phyloP scores from a whole-genome alignment of 1,139 yeast genomes.

The Spathaspora sp. region DNA sequence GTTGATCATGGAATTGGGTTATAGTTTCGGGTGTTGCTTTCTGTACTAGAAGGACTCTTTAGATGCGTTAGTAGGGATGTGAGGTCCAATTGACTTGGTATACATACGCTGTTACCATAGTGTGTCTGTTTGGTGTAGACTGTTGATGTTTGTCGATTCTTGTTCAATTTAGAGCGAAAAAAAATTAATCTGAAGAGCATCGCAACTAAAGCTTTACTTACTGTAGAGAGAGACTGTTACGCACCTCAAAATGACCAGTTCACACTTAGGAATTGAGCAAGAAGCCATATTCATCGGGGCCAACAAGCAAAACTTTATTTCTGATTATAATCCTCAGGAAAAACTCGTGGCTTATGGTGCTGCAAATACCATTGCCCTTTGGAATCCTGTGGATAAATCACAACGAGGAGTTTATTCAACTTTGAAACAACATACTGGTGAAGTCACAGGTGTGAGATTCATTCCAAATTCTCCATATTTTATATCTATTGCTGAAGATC shows the following conservation, averaged over 20 bases:
- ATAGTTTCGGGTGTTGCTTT: constrained; percentile 66
- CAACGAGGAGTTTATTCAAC: constrained; percentile 53
- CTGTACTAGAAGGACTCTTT: constrained; percentile 51
- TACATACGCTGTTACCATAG: constrained; percentile 37
- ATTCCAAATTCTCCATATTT: constrained; percentile 46
- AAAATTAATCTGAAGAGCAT: constrained; percentile 1
- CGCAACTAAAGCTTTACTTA: not conserved
- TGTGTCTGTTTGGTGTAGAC: not conserved
- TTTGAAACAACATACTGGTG: constrained; percentile 56
- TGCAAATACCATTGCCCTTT: constrained; percentile 66
- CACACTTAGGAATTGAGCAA: constrained; percentile 14
- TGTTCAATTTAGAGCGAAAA: not conserved
- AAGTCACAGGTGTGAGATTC: constrained; percentile 60
- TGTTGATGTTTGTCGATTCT: not conserved
- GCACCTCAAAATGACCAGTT: not conserved
- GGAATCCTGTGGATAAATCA: constrained; percentile 54
- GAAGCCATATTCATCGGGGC: constrained; percentile 79
- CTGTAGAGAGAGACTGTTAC: too few species aligned
- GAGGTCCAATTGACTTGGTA: not conserved
- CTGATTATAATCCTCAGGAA: constrained; percentile 48
- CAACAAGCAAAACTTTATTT: constrained; percentile 67
- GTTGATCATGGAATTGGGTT: constrained; percentile 62
- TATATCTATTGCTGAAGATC: constrained; percentile 68
- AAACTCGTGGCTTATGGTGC: constrained; percentile 75
- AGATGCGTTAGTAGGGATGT: constrained; percentile 9